Evolutionary conservation across 257 asterid genomes (phyloP).

Genomic region (Pogostemon cablin): DNA sequence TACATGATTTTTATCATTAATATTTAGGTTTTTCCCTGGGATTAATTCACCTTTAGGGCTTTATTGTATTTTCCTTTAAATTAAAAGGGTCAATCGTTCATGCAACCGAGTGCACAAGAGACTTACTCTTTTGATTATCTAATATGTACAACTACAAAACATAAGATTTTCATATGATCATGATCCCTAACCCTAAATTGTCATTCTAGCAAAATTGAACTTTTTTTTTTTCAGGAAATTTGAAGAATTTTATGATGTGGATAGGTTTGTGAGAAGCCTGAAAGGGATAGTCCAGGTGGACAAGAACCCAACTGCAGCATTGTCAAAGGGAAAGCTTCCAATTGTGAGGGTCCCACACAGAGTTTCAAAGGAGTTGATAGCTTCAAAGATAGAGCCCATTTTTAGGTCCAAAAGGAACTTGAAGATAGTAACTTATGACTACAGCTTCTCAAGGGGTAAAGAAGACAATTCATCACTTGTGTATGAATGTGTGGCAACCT

Average conservation of each 20-base stretch:
- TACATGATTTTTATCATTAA: too few relatives aligned
- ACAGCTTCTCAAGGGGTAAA: slow-evolving; percentile 33
- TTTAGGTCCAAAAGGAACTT: slow-evolving; percentile 39
- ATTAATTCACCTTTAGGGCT: too few relatives aligned
- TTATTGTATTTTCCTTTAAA: too few relatives aligned
- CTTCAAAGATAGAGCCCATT: slow-evolving; percentile 47
- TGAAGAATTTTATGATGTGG: slow-evolving; percentile 60
- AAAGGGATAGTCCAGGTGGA: slow-evolving; percentile 48
- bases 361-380: slow-evolving; percentile 44
- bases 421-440: slow-evolving; percentile 41
- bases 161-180: too few relatives aligned
- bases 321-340: slow-evolving; percentile 30
- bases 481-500: slow-evolving; percentile 48
- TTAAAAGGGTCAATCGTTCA: too few relatives aligned
- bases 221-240: slow-evolving; percentile 43
- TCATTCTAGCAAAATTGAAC: neutral
- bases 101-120: too few relatives aligned
- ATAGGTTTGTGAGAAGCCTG: slow-evolving; percentile 51
- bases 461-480: slow-evolving; percentile 23
- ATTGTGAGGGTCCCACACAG: slow-evolving; percentile 42
- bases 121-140: too few relatives aligned
- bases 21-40: too few relatives aligned
- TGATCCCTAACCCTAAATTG: neutral
- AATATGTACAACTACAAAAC: too few relatives aligned
- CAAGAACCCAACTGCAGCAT: slow-evolving; percentile 33